These are phyloP conservation scores for Fennellomyces sp. DNA, from an alignment of 371 early-diverging fungal species.

Conservation along the genomic window DNA sequence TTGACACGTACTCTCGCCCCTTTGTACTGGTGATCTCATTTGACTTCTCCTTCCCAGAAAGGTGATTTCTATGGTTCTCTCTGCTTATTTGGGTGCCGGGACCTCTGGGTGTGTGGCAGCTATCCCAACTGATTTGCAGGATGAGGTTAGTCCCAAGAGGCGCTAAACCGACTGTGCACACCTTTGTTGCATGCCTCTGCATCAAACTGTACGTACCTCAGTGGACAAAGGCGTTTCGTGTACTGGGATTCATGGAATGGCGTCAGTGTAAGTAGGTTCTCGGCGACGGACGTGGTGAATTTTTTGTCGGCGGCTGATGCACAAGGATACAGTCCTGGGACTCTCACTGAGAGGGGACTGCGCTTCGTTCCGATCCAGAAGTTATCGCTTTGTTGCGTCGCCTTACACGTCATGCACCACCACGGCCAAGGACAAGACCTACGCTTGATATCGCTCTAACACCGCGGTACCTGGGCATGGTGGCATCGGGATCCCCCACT, in stretches of 20 bases:
- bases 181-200: background rate
- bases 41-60: too few species aligned
- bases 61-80: too few species aligned
- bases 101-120: slow-evolving; percentile 4
- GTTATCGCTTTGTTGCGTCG: background rate
- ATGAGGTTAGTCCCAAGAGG: background rate
- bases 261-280: background rate
- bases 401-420: background rate
- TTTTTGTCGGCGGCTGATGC: slow-evolving; percentile 1
- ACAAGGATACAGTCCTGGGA: background rate
- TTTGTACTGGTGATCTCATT: too few species aligned
- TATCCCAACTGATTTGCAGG: background rate
- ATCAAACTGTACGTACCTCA: background rate
- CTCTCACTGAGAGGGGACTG: background rate
- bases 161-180: background rate
- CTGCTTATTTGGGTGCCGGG: too few species aligned
- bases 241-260: background rate
- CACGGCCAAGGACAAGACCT: background rate
- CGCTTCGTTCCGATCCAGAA: background rate
- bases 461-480: background rate
- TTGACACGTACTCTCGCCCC: too few species aligned
- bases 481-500: background rate
- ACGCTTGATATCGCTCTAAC: background rate
- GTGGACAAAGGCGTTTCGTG: background rate
- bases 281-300: slow-evolving; percentile 3